Evolutionary conservation across 2,329 filamentous ascomycete species (phyloP), one percentile per base, ranked within the genome.

Genomic region (Penicillium brevicompactum): DNA sequence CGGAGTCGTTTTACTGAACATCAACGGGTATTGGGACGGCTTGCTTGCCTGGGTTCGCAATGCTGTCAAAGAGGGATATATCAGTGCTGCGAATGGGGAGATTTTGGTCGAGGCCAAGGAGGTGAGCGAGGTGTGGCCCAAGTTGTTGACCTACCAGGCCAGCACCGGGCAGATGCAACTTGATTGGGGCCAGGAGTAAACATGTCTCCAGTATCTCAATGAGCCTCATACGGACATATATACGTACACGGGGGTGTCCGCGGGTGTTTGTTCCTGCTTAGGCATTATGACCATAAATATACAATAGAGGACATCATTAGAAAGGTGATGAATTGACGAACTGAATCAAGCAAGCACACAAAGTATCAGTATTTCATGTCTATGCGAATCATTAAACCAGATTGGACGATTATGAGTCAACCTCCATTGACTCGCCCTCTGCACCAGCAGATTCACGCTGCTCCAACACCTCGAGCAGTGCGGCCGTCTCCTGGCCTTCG

Each of bases 11-110:
- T 78, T 97, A 46, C 85, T 90, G 64, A 97, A 97, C 73, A 82
- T 97, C 24, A 87, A 92, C 51, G 91, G 92, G 0, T 97, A 96
- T 76, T 99, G 92, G 84, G 89, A 95, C 73, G 92, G 92, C 0
- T 78, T 99, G 59, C 74, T 97, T 55, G 76, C 83, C 48, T 97
- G 92, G 93, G 85, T 97, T 56, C 80, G 83, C 68, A 89, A 85
- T 61, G 87, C 89, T 8, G 88, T 94, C 4, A 78, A 83, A 51
- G 83, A 88, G 57, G 90, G 90, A 1, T 97, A 97, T 69, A 86
- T 99, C 46, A 82, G 82, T 50, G 74, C 79, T 32, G 84, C 79
- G 18, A 93, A 92, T 74, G 84, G 82, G 46, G 79, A 82, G 10
- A 97, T 99, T 61, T 76, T 97, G 64, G 86, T 89, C 1, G 90